phyloP scores from a whole-genome alignment of 2,329 filamentous ascomycete genomes.

The Tolypocladium cylindrosporum region DNA sequence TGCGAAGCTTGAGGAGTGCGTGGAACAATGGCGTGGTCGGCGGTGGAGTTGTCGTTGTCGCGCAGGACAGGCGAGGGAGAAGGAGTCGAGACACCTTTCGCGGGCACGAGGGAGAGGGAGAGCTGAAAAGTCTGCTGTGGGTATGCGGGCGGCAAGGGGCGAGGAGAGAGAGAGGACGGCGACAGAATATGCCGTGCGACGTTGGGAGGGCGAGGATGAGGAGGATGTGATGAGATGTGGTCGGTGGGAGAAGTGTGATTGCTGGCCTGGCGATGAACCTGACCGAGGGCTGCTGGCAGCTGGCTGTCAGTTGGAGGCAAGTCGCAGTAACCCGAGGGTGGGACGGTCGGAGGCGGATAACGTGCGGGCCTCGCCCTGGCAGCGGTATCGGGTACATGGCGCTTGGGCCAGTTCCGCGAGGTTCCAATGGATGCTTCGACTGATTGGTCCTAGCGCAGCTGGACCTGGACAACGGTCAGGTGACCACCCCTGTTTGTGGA shows the following conservation, averaged over 20 bases:
- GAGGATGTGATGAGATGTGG: constrained; percentile 1
- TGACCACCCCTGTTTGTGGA: background rate
- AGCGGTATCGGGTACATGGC: background rate
- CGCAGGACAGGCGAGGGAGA: background rate
- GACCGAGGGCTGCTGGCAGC: background rate
- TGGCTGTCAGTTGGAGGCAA: background rate
- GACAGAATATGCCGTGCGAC: background rate
- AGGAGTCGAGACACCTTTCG: background rate
- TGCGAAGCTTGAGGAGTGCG: background rate
- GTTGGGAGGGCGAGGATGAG: background rate
- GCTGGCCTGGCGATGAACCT: background rate
- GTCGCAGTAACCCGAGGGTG: background rate
- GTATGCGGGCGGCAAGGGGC: background rate
- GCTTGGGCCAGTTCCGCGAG: background rate
- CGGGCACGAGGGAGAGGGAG: background rate
- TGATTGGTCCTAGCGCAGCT: background rate
- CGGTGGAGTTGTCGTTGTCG: background rate
- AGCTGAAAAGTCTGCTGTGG: background rate
- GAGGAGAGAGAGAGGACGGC: background rate
- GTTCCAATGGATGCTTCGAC: background rate
- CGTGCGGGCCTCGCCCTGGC: background rate
- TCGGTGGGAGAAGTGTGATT: background rate
- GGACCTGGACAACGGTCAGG: background rate
- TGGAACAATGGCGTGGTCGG: background rate
- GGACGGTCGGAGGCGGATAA: background rate